Evolutionary conservation across 306 rosid species (phyloP), one percentile per base, ranked within the genome.

Genomic region (Heteromeles arbutifolia): DNA sequence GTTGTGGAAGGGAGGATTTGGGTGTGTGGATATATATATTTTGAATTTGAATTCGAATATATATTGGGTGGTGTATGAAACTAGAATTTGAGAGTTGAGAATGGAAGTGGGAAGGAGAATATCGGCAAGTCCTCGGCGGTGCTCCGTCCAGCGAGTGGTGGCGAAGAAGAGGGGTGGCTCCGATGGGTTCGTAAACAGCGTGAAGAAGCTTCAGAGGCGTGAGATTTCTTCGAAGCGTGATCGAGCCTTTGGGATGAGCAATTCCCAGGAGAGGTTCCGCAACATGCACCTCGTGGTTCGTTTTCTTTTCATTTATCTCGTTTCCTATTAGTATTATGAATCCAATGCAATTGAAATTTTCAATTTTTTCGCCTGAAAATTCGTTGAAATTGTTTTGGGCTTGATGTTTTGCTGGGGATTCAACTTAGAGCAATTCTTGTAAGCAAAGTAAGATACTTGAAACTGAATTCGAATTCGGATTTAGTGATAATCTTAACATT

Each of bases 81-180:
- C 15, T 11, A 62, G 41, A 64, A 31, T 74, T 69, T 28, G 59
- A 61, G 29, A 12, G 58, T 28, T 62, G 64, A 39, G 48, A 72
- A 91, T 91, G 97, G 97, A 89, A 43, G 90, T 32, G 29, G 83
- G 88, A 63, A 83, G 82, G 70, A 87, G 97, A 76, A 83, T 88
- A 74, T 79, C 87, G 61, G 85, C 88, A 69, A 85, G 81, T 70
- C 89, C 89, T 56, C 82, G 92, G n/a, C 86, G 88, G 69, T 84
- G 84, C 77, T 78, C 84, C 9, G 83, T 83, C 50, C 88, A 93
- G 74, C 85, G 97, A 19, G 69, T 91, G 48, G 62, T 87, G 54
- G 97, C 97, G 4, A 81, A 83, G 81, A 91, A 83, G 69, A 91
- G 90, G 37, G 79, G 81, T 9, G 70, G 81, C 48, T 39, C 39